phyloP scores from a whole-genome alignment of 2,329 filamentous ascomycete genomes.

The Cercospora janseana region DNA sequence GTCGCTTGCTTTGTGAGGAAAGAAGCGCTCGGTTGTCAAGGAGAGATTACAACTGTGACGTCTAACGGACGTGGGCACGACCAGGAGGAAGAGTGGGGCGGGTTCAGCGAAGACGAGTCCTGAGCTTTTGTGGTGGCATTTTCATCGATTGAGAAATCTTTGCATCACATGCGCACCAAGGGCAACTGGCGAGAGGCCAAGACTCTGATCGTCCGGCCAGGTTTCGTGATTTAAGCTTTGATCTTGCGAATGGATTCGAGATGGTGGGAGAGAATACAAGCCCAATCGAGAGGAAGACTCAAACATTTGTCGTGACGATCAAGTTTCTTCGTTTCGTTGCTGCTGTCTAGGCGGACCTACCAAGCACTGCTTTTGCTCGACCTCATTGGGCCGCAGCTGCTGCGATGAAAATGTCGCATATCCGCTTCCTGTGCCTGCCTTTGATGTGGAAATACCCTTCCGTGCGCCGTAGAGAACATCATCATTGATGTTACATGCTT shows the following conservation, averaged over 20 bases:
- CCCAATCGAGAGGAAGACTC: too few species aligned
- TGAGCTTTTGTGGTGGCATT: too few species aligned
- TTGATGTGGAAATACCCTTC: constrained; percentile 10
- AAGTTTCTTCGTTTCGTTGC: constrained; percentile 23
- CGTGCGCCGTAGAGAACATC: constrained; percentile 20
- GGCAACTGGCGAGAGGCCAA: too few species aligned
- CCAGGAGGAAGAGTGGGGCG: constrained; percentile 45
- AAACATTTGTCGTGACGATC: constrained; percentile 14
- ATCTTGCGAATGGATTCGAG: too few species aligned
- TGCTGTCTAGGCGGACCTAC: constrained; percentile 23
- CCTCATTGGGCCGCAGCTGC: constrained; percentile 14
- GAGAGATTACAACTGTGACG: too few species aligned
- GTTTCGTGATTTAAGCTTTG: too few species aligned
- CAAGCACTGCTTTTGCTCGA: constrained; percentile 18
- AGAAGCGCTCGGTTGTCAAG: background rate
- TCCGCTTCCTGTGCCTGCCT: constrained; percentile 17
- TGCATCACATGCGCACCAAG: too few species aligned
- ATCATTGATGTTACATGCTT: constrained; percentile 15
- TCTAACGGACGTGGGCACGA: constrained; percentile 2
- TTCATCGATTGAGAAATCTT: too few species aligned
- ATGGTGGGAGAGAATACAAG: too few species aligned
- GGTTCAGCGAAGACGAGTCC: constrained; percentile 42
- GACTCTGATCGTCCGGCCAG: too few species aligned
- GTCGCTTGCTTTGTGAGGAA: constrained; percentile 80
- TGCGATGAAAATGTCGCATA: constrained; percentile 13